These are phyloP conservation scores for Paracamarosporium sp. DNA, from an alignment of 2,329 filamentous ascomycete species.

Conservation along the genomic window DNA sequence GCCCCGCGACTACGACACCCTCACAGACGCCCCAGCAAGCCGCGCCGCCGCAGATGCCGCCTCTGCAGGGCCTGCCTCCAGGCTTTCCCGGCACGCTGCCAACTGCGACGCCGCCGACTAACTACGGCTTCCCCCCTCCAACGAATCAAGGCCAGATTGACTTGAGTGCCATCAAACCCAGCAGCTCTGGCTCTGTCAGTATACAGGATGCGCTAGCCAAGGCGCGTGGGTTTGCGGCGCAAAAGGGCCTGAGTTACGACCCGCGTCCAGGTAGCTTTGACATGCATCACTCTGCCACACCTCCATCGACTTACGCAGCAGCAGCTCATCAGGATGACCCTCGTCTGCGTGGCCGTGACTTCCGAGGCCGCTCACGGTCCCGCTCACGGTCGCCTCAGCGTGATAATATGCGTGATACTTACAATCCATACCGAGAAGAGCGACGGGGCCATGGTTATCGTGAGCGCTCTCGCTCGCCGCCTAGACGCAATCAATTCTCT, in stretches of 20 bases:
- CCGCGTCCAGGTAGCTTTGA: constrained; percentile 50
- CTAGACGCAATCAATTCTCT: constrained; percentile 66
- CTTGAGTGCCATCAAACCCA: constrained; percentile 78
- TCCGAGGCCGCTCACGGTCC: constrained; percentile 72
- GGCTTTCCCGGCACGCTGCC: constrained; percentile 53
- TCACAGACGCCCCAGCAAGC: constrained; percentile 54
- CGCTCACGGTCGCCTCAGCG: constrained; percentile 65
- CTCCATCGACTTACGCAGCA: constrained; percentile 40
- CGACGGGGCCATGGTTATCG: constrained; percentile 71
- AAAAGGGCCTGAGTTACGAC: constrained; percentile 71
- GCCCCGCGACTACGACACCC: constrained; percentile 54
- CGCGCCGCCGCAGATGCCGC: constrained; percentile 48
- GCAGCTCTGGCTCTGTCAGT: constrained; percentile 81
- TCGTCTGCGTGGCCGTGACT: constrained; percentile 61
- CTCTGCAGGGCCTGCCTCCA: constrained; percentile 51
- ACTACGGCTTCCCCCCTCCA: constrained; percentile 68
- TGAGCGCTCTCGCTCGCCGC: constrained; percentile 76
- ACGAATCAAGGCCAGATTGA: constrained; percentile 79
- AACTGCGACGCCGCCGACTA: constrained; percentile 49
- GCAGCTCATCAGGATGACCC: constrained; percentile 53
- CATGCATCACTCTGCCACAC: constrained; percentile 43
- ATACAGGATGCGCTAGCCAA: constrained; percentile 85
- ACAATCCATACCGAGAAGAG: constrained; percentile 86
- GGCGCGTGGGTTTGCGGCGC: constrained; percentile 80
- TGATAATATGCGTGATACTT: constrained; percentile 75